Conservation (phyloP, 2,329 filamentous ascomycete species). For the Stagonosporopsis tanaceti region DNA sequence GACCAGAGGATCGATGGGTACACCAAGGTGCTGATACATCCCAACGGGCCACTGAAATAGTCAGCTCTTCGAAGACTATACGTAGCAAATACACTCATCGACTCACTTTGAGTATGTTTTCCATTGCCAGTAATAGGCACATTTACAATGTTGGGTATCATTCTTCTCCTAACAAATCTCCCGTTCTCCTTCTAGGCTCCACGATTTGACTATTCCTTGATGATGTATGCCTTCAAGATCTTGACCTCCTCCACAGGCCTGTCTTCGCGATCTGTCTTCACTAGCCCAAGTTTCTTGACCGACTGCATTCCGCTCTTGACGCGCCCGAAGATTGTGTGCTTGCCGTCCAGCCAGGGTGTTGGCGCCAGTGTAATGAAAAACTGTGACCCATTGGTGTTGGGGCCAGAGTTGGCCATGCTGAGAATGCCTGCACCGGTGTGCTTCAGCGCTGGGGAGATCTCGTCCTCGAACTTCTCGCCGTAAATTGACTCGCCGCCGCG, state of each 20-base stretch:
- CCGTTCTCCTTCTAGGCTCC: neutral
- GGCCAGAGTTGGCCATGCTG: slow-evolving; percentile 94
- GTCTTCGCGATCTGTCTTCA: slow-evolving; percentile 84
- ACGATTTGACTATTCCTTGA: slow-evolving; percentile 61
- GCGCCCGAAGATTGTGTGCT: slow-evolving; percentile 95
- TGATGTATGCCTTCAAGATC: slow-evolving; percentile 75
- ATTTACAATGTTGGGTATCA: neutral
- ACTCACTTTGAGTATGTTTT: slow-evolving; percentile 6
- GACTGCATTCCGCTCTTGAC: slow-evolving; percentile 84
- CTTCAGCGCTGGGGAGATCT: slow-evolving; percentile 79
- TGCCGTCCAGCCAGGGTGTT: slow-evolving; percentile 95
- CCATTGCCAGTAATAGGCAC: neutral
- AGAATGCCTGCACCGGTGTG: slow-evolving; percentile 94
- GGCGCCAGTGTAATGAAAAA: slow-evolving; percentile 96
- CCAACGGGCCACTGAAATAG: slow-evolving; percentile 57
- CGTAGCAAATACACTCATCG: neutral
- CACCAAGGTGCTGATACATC: slow-evolving; percentile 73
- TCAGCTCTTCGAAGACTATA: slow-evolving; percentile 15
- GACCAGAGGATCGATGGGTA: slow-evolving; percentile 72
- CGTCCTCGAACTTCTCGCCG: slow-evolving; percentile 92
- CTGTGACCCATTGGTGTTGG: slow-evolving; percentile 92
- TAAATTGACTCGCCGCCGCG: slow-evolving; percentile 89
- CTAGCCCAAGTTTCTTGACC: slow-evolving; percentile 87
- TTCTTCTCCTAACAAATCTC: neutral
- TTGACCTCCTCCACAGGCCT: slow-evolving; percentile 81